Evolutionary conservation across 768 basidiomycete species (phyloP).

Genomic region (Pulveroboletus sp.): DNA sequence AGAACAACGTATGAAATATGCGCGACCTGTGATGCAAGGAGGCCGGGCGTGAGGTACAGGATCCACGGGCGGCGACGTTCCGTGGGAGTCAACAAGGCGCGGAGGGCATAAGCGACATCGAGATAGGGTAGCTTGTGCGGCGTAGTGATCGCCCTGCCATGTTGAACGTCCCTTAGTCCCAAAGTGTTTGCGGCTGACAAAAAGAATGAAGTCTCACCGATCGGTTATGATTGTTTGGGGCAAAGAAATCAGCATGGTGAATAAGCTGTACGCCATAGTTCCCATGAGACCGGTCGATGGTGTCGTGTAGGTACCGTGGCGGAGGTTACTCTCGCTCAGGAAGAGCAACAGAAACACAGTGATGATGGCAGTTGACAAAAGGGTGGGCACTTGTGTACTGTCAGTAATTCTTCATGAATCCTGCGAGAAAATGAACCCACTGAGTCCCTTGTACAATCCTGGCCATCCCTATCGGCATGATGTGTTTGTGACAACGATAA

Average conservation of each 20-base stretch:
- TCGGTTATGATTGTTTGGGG: constrained; percentile 75
- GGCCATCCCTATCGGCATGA: constrained; percentile 48
- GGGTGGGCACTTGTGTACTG: constrained; percentile 43
- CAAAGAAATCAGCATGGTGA: constrained; percentile 60
- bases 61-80: constrained; percentile 78
- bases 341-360: constrained; percentile 55
- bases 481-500: no score
- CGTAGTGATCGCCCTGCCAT: constrained; percentile 71
- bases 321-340: constrained; percentile 52
- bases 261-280: constrained; percentile 58
- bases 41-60: constrained; percentile 73
- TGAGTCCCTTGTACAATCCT: constrained; percentile 80
- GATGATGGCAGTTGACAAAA: constrained; percentile 49
- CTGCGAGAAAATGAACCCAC: constrained; percentile 31
- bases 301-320: constrained; percentile 62
- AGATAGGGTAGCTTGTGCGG: constrained; percentile 72
- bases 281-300: constrained; percentile 60
- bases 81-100: constrained; percentile 73
- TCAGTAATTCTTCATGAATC: constrained; percentile 36
- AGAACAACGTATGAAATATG: constrained; percentile 46
- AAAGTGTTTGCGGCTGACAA: not conserved
- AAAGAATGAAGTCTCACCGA: constrained; percentile 47
- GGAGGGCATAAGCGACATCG: constrained; percentile 52
- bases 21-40: constrained; percentile 41
- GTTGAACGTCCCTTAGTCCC: not conserved